Percentiles rank a stretch among this genome's conserved stretches.
Conservation (phyloP, 2,329 filamentous ascomycete genomes). For the Colletotrichum orchidophilum region DNA sequence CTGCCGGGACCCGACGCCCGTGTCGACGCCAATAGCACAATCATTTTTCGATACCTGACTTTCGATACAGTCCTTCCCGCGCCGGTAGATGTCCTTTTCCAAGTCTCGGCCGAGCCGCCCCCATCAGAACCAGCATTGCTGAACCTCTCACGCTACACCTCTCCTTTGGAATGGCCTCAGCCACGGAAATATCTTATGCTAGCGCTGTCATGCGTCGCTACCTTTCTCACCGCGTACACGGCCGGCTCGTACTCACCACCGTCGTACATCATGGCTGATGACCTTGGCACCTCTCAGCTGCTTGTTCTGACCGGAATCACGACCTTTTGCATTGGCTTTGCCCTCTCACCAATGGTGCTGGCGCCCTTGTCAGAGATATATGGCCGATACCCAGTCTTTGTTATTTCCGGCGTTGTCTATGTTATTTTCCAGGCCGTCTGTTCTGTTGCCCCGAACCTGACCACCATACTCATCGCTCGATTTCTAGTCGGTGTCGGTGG, state of each 20-base stretch:
- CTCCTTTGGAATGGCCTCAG: slow-evolving; percentile 79
- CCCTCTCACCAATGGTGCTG: slow-evolving; percentile 84
- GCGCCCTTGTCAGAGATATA: slow-evolving; percentile 91
- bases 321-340: slow-evolving; percentile 83
- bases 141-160: slow-evolving; percentile 71
- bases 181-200: slow-evolving; percentile 77
- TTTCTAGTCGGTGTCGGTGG: slow-evolving; percentile 82
- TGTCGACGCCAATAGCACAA: slow-evolving; percentile 36
- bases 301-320: slow-evolving; percentile 81
- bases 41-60: slow-evolving; percentile 52
- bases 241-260: slow-evolving; percentile 84
- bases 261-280: slow-evolving; percentile 68
- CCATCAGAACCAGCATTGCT: slow-evolving; percentile 68
- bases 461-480: slow-evolving; percentile 78
- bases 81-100: slow-evolving; percentile 33
- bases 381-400: slow-evolving; percentile 84
- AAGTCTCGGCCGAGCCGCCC: slow-evolving; percentile 33
- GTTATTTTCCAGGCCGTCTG: slow-evolving; percentile 77
- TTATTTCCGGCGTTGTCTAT: slow-evolving; percentile 77
- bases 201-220: slow-evolving; percentile 78
- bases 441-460: slow-evolving; percentile 74
- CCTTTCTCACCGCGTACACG: slow-evolving; percentile 80
- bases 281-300: slow-evolving; percentile 73
- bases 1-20: neutral
- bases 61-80: slow-evolving; percentile 50